Conservation (phyloP, 2,329 filamentous ascomycete species). For the Didymella arachidicola region DNA sequence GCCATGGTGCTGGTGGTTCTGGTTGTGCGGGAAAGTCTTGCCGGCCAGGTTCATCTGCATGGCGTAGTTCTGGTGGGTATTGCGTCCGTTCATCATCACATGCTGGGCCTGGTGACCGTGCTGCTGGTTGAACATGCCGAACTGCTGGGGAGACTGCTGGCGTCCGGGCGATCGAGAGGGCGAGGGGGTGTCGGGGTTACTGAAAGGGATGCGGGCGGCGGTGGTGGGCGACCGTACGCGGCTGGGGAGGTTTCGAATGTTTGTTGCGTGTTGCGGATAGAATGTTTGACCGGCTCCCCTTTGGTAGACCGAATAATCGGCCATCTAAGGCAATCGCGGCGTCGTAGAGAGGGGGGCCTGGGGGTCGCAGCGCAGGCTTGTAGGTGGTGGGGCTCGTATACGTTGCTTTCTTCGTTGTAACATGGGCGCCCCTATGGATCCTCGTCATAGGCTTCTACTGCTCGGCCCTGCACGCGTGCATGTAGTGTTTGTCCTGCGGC, state of each 20-base stretch:
- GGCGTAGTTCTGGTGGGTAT: constrained; percentile 63
- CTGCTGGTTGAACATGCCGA: constrained; percentile 76
- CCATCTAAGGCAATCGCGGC: constrained; percentile 64
- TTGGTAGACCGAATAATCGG: constrained; percentile 70
- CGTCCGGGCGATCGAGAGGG: constrained; percentile 65
- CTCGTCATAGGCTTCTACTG: constrained; percentile 47
- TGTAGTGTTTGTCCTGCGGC: constrained; percentile 26
- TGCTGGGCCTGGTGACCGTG: constrained; percentile 71
- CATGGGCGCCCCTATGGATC: constrained; percentile 53
- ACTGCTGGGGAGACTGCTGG: constrained; percentile 57
- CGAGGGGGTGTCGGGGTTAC: constrained; percentile 61
- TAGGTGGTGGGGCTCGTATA: constrained; percentile 54
- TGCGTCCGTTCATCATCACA: constrained; percentile 77
- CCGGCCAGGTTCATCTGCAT: constrained; percentile 66
- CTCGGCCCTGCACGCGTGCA: constrained; percentile 36
- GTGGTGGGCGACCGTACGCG: constrained; percentile 58
- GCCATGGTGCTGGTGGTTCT: constrained; percentile 58
- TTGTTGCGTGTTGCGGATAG: constrained; percentile 63
- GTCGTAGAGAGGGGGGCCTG: constrained; percentile 34
- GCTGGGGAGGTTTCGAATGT: constrained; percentile 55
- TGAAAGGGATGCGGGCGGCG: constrained; percentile 55
- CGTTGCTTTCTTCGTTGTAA: constrained; percentile 59
- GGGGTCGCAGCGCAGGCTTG: constrained; percentile 44
- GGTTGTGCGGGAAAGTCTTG: constrained; percentile 71
- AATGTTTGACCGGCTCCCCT: constrained; percentile 68